Percentiles rank a stretch among this genome's conserved stretches.
Conservation (phyloP, 495 filamentous ascomycete genomes). For the Lasiosphaeriaceae sp. region DNA sequence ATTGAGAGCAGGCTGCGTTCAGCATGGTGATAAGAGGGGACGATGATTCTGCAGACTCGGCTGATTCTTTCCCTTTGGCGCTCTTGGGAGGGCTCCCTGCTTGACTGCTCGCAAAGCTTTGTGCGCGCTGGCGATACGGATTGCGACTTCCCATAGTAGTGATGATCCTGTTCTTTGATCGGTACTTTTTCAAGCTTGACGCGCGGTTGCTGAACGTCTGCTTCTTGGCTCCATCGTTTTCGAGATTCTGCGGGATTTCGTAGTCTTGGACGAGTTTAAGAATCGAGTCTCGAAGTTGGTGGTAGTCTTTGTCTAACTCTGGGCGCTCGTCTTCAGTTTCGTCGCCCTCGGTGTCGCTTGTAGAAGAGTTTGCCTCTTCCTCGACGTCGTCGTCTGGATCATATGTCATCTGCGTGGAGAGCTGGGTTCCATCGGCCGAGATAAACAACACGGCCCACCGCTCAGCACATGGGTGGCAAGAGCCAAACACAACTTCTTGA, state of each 20-base stretch:
- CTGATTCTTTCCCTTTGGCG: slow-evolving; percentile 30
- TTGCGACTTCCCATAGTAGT: slow-evolving; percentile 53
- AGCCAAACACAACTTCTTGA: slow-evolving; percentile 54
- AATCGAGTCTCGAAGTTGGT: slow-evolving; percentile 77
- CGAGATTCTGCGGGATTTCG: slow-evolving; percentile 62
- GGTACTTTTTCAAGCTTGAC: slow-evolving; percentile 47
- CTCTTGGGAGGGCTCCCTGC: slow-evolving; percentile 28
- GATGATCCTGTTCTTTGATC: slow-evolving; percentile 46
- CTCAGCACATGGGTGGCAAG: slow-evolving; percentile 69
- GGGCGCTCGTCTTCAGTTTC: slow-evolving; percentile 60
- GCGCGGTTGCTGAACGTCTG: slow-evolving; percentile 64
- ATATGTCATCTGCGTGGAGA: slow-evolving; percentile 69
- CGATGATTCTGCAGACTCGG: slow-evolving; percentile 28
- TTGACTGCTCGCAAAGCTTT: slow-evolving; percentile 29
- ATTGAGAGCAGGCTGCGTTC: slow-evolving; percentile 62
- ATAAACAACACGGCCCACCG: slow-evolving; percentile 74
- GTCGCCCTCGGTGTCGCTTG: slow-evolving; percentile 61
- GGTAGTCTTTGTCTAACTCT: slow-evolving; percentile 75
- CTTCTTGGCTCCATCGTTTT: slow-evolving; percentile 46
- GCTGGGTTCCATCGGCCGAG: slow-evolving; percentile 61
- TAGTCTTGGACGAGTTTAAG: slow-evolving; percentile 77
- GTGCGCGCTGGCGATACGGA: slow-evolving; percentile 47
- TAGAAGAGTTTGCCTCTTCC: slow-evolving; percentile 57
- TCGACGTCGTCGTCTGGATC: slow-evolving; percentile 64
- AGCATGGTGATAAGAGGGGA: slow-evolving; percentile 64